These are phyloP conservation scores for Diutina neorugosa DNA, from an alignment of 1,139 yeast genomes.

Conservation along the genomic window DNA sequence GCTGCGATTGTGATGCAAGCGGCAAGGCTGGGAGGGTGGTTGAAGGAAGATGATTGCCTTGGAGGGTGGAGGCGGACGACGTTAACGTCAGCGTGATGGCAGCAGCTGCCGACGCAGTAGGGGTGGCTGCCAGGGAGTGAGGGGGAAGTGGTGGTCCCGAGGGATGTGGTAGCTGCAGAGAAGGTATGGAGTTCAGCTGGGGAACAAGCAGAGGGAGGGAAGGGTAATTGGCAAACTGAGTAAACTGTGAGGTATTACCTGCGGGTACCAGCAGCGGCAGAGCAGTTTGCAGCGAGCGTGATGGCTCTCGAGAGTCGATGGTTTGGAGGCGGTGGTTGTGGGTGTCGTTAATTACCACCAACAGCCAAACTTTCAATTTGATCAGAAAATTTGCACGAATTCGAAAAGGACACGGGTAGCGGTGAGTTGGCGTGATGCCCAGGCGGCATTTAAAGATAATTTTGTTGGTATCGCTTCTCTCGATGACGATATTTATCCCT, in stretches of 20 bases:
- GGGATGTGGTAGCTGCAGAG: neutral
- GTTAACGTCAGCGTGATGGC: neutral
- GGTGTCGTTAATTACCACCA: constrained; percentile 44
- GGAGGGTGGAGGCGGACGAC: neutral
- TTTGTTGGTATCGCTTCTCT: constrained; percentile 55
- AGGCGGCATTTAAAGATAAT: constrained; percentile 52
- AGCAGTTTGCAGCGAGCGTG: neutral
- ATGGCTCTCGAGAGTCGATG: neutral
- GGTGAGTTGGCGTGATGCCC: constrained; percentile 1
- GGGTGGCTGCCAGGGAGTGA: neutral
- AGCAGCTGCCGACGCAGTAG: neutral
- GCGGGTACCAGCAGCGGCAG: neutral
- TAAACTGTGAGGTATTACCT: neutral
- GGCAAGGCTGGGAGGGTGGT: neutral
- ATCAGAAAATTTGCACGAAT: constrained; percentile 55
- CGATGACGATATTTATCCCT: constrained; percentile 55
- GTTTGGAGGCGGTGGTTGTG: constrained; percentile 24
- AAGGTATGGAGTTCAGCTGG: neutral
- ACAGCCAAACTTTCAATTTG: constrained; percentile 44
- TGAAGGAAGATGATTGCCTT: neutral
- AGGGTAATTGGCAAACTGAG: neutral
- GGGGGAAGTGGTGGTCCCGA: neutral
- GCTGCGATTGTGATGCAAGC: neutral
- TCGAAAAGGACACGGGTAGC: constrained; percentile 47
- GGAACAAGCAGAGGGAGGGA: neutral